Percentiles rank a stretch among this genome's conserved stretches.
Evolutionary conservation across 345 rosid species (phyloP).

Genomic region (Trapa bicornis): DNA sequence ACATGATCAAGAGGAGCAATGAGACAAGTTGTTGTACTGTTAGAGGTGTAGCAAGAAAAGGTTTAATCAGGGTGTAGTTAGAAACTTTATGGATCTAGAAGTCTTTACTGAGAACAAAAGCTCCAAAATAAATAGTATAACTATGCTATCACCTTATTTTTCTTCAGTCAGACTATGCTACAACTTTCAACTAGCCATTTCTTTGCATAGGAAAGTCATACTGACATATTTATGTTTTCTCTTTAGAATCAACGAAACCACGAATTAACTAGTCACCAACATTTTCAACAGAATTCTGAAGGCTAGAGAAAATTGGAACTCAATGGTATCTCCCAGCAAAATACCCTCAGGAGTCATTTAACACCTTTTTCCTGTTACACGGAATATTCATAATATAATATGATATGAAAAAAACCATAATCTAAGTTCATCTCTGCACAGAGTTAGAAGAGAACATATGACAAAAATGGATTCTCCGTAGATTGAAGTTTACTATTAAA

Average conservation of each 20-base stretch:
- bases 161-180: background rate
- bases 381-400: background rate
- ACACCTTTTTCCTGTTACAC: background rate
- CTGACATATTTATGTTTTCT: background rate
- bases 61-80: background rate
- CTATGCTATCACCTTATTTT: no score
- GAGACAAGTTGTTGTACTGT: background rate
- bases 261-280: background rate
- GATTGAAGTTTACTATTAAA: background rate
- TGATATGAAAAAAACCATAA: background rate
- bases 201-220: background rate
- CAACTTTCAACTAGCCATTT: background rate
- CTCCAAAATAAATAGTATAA: background rate
- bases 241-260: background rate
- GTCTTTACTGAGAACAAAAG: background rate
- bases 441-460: background rate
- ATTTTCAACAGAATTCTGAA: background rate
- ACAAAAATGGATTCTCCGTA: background rate
- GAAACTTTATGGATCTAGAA: background rate
- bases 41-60: background rate
- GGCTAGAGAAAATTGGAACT: background rate
- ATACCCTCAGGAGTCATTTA: background rate
- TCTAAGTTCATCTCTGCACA: background rate
- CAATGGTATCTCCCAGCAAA: background rate
- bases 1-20: background rate